Percentiles rank a stretch among this genome's conserved stretches.
Conservation (phyloP, 345 rosid species). For the Citrus hindsii region DNA sequence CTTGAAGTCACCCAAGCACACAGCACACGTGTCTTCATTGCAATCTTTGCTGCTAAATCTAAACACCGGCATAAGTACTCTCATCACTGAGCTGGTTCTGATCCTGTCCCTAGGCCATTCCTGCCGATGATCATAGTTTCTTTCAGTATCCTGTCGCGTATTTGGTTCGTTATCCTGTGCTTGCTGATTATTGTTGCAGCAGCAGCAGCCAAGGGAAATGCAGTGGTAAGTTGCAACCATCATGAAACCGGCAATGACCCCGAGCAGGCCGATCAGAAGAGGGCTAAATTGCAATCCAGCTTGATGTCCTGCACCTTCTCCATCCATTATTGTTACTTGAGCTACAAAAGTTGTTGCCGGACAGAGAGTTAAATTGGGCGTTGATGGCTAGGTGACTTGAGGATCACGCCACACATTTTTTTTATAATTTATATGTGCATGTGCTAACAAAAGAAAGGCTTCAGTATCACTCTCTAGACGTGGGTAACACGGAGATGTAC, state of each 20-base stretch:
- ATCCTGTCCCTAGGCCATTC: background rate
- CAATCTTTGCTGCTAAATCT: conserved; percentile 26
- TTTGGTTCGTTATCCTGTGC: background rate
- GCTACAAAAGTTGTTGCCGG: no score
- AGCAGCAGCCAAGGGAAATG: conserved; percentile 13
- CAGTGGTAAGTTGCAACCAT: conserved; percentile 36
- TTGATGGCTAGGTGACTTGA: background rate
- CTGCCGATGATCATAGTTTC: background rate
- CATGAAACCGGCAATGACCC: conserved; percentile 39
- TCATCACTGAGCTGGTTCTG: background rate
- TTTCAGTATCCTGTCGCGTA: background rate
- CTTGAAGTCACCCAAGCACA: conserved; percentile 42
- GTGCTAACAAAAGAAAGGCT: conserved; percentile 10
- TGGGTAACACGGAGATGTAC: conserved; percentile 9
- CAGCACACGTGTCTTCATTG: conserved; percentile 39
- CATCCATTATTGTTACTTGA: conserved; percentile 16
- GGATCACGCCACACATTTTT: background rate
- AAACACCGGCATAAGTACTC: conserved; percentile 3
- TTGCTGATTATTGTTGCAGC: background rate
- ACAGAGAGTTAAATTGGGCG: background rate
- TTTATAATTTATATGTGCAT: background rate
- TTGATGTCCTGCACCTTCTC: background rate
- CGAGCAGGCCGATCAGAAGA: conserved; percentile 31
- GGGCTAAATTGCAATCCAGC: conserved; percentile 11
- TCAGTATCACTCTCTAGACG: background rate